Base-by-base conservation (phyloP, 306 rosid species). In the Senna siamea region DNA sequence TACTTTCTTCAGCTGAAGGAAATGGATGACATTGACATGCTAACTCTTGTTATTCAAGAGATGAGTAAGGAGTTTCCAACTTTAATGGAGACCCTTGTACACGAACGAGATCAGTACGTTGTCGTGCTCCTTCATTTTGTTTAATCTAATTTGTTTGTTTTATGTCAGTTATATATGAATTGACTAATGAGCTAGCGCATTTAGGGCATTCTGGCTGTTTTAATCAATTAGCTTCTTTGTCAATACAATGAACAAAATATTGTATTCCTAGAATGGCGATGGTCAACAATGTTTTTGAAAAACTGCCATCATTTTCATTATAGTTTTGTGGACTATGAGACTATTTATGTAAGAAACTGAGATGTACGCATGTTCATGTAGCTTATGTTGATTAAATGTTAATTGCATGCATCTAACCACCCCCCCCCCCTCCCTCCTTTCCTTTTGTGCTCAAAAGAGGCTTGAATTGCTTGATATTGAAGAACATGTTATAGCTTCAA, bases 61-160 rank as follows among this genome's bases (percentile, higher is more conserved):
- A 84, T 90, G 97, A 88, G 95, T 60, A 94, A 88, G 87, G 87
- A 89, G 78, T 94, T 83, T 74, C 99, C 99, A 46, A 90, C 97
- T 77, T 82, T 94, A 43, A 94, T 91, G 97, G 96, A 94, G 80
- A 94, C 99, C 10, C 95, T 94, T 66, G 89, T 92, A 79, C 92
- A 84, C 38, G 99, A 94, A 83, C 92, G 99, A 69, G 99, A 94
- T 83, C 91, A 79, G 99, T 92, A 73, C 80, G 92, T 79, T 74
- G 37, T 78, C 41, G 69, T 79, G 57, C 80, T 44, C 65, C 59
- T 60, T 74, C 60, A 15, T 32, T 4, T 28, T 44, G 54, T 50
- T 64, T 34, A 14, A 5, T 57, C 58, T 59, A 48, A 58, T 56
- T 50, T 51, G 38, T 34, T 41, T 63, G 34, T 10, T 5, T 37